phyloP scores from a whole-genome alignment of 345 rosid genomes.

The Viola odorata region DNA sequence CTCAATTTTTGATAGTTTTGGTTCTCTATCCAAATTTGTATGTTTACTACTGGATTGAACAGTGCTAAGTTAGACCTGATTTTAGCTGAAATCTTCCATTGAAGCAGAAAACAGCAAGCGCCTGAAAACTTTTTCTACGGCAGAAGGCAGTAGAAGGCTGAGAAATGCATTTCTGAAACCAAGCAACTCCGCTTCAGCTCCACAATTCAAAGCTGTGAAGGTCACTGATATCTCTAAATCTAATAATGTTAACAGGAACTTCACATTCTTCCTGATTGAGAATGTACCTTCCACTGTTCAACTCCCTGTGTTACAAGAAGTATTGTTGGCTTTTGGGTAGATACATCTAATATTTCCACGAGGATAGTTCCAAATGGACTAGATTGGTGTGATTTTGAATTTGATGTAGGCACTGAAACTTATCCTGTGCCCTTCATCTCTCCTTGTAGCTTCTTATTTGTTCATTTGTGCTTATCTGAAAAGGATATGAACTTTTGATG shows the following conservation, averaged over 20 bases:
- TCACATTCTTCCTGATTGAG: constrained; percentile 9
- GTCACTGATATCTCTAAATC: background rate
- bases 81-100: constrained; percentile 1
- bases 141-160: background rate
- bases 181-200: background rate
- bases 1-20: background rate
- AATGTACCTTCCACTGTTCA: constrained; percentile 17
- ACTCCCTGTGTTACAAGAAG: constrained; percentile 12
- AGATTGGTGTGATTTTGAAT: constrained; percentile 25
- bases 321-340: constrained; percentile 12
- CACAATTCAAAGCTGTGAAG: constrained; percentile 5
- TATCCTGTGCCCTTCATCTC: background rate
- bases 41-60: background rate
- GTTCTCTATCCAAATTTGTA: background rate
- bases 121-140: constrained; percentile 5
- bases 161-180: background rate
- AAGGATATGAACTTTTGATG: no score
- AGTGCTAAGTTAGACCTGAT: constrained; percentile 5
- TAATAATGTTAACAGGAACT: background rate
- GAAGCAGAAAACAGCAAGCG: constrained; percentile 4
- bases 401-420: constrained; percentile 15
- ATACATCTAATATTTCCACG: constrained; percentile 13
- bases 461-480: background rate
- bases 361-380: constrained; percentile 17
- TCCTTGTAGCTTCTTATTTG: background rate